These are phyloP conservation scores for Boletus coccyginus DNA, from an alignment of 768 basidiomycete genomes.

Conservation along the genomic window DNA sequence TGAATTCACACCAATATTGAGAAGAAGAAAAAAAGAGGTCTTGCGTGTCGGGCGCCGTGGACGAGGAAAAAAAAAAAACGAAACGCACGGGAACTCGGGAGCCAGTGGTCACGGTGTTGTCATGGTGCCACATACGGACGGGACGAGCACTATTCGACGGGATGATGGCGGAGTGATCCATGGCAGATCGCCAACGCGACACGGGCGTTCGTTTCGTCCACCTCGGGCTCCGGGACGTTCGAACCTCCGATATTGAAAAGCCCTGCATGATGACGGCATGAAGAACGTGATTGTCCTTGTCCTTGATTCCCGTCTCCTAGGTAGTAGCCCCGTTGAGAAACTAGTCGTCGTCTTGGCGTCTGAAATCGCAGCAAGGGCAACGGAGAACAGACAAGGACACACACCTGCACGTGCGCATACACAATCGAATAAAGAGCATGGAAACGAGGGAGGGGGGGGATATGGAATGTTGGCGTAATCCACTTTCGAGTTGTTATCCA, in stretches of 20 bases:
- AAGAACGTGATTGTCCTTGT: background rate
- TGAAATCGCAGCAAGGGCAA: background rate
- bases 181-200: too few relatives aligned
- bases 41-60: background rate
- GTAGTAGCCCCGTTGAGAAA: too few relatives aligned
- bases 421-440: too few relatives aligned
- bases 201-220: background rate
- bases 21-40: too few relatives aligned
- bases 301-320: too few relatives aligned
- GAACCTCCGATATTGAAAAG: background rate
- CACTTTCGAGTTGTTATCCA: too few relatives aligned
- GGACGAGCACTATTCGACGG: too few relatives aligned
- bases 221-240: background rate
- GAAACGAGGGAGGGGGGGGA: too few relatives aligned
- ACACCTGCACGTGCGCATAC: too few relatives aligned
- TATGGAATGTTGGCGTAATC: too few relatives aligned
- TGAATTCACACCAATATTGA: background rate
- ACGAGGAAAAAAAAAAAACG: too few relatives aligned
- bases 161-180: too few relatives aligned
- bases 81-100: background rate
- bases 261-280: background rate
- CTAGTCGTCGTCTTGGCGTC: background rate
- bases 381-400: background rate
- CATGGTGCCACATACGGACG: background rate
- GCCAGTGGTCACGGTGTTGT: background rate